Percentiles rank a stretch among this genome's conserved stretches.
These are phyloP conservation scores for Strobilomyces dryophilus DNA, from an alignment of 768 basidiomycete species.

Conservation along the genomic window DNA sequence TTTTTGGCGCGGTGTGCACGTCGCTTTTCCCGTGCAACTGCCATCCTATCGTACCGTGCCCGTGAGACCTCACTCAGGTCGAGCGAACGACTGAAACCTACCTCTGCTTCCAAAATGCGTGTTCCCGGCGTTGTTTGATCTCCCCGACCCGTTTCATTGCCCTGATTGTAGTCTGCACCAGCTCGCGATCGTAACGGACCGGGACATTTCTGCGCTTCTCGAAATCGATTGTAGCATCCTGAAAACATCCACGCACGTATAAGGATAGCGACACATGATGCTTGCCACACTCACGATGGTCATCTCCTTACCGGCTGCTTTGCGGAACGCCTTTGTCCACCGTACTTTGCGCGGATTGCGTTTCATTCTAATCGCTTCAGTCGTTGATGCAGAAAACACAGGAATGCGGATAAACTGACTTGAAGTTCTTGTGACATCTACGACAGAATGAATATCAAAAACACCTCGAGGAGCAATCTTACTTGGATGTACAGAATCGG, in stretches of 20 bases:
- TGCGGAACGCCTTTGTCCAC: constrained; percentile 99
- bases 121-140: constrained; percentile 86
- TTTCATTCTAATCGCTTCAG: constrained; percentile 73
- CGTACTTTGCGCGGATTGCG: constrained; percentile 97
- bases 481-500: constrained; percentile 98
- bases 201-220: constrained; percentile 98
- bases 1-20: constrained; percentile 68
- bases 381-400: background rate
- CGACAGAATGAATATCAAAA: constrained; percentile 4
- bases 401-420: constrained; percentile 46
- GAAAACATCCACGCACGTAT: background rate
- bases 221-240: constrained; percentile 99
- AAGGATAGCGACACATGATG: background rate
- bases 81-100: constrained; percentile 23
- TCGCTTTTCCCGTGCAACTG: constrained; percentile 72
- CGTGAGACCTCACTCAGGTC: background rate
- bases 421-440: constrained; percentile 99
- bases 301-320: constrained; percentile 99
- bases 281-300: constrained; percentile 67
- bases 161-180: constrained; percentile 88
- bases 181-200: constrained; percentile 92
- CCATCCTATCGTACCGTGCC: constrained; percentile 59
- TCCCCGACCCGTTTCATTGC: constrained; percentile 95
- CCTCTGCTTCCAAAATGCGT: constrained; percentile 96
- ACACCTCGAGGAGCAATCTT: constrained; percentile 22